A percentile compares a stretch with the other conserved stretches of the same genome.
Conservation (phyloP, 2,329 filamentous ascomycete species). For the Phaeoacremonium minimum region DNA sequence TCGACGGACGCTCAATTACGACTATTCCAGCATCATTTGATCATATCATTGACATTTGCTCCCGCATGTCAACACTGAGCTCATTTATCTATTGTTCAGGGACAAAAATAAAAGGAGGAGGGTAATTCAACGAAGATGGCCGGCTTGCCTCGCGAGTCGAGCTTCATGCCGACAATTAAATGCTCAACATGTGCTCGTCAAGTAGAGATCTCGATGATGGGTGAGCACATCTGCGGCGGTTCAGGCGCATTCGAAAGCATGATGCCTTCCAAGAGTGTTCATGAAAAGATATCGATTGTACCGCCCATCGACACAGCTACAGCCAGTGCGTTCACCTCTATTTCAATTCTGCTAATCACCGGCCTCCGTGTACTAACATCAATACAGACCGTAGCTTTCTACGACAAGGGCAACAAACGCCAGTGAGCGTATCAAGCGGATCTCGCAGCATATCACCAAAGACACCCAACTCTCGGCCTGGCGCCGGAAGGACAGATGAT, state of each 20-base stretch:
- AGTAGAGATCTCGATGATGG: slow-evolving; percentile 82
- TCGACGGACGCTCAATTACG: no score
- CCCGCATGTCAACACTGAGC: no score
- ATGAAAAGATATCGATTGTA: slow-evolving; percentile 37
- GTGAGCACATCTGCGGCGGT: slow-evolving; percentile 70
- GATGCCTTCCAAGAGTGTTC: slow-evolving; percentile 27
- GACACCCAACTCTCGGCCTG: slow-evolving; percentile 43
- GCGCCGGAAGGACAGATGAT: slow-evolving; percentile 36
- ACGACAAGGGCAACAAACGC: slow-evolving; percentile 56
- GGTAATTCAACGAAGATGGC: slow-evolving; percentile 37
- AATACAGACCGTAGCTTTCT: slow-evolving; percentile 48
- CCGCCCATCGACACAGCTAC: slow-evolving; percentile 46
- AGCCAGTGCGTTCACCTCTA: slow-evolving; percentile 39
- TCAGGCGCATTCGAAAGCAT: slow-evolving; percentile 27
- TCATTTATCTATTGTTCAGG: no score
- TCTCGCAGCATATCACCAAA: slow-evolving; percentile 61
- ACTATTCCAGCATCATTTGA: no score
- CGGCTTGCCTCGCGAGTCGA: slow-evolving; percentile 52
- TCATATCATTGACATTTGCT: no score
- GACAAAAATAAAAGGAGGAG: no score
- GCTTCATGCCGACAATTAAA: slow-evolving; percentile 79
- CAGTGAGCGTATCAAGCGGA: slow-evolving; percentile 55
- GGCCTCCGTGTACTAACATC: slow-evolving; percentile 22
- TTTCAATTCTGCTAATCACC: slow-evolving; percentile 2
- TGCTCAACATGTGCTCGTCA: slow-evolving; percentile 75